These are phyloP conservation scores for Ophiocordyceps sinensis DNA, from an alignment of 2,329 filamentous ascomycete species.

Conservation along the genomic window DNA sequence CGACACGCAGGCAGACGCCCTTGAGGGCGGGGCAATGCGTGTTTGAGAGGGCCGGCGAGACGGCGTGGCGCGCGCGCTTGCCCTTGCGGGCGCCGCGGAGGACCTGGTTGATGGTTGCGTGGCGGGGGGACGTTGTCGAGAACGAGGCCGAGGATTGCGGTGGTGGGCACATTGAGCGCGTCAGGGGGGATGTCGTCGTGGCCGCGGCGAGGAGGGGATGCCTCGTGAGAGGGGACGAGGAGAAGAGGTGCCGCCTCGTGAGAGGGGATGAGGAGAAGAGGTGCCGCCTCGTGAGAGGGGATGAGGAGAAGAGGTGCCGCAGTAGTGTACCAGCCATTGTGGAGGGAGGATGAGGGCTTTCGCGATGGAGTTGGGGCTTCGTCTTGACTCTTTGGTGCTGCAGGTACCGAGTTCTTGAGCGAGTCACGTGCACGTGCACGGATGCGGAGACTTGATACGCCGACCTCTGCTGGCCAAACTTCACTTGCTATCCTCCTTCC, in stretches of 20 bases:
- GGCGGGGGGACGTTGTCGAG: conserved; percentile 39
- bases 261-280: conserved; percentile 16
- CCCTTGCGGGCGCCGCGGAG: conserved; percentile 61
- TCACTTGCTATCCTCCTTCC: too few relatives aligned
- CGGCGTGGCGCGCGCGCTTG: conserved; percentile 70
- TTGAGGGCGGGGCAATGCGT: conserved; percentile 69
- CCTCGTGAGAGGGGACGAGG: conserved; percentile 11
- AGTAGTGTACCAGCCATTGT: conserved; percentile 21
- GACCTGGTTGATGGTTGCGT: conserved; percentile 61
- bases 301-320: conserved; percentile 19
- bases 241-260: conserved; percentile 17
- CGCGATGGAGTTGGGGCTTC: not conserved
- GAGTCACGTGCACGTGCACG: too few relatives aligned
- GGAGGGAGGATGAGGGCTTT: conserved; percentile 1
- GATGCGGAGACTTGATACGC: too few relatives aligned
- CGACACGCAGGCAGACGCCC: conserved; percentile 90
- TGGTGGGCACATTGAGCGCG: not conserved
- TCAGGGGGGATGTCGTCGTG: not conserved
- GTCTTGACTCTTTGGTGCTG: not conserved
- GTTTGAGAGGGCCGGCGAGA: conserved; percentile 68
- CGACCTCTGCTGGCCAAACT: too few relatives aligned
- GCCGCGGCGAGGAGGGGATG: conserved; percentile 11
- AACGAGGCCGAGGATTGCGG: conserved; percentile 21
- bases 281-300: conserved; percentile 10
- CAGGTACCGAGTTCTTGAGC: not conserved